phyloP scores from a whole-genome alignment of 352 stramenopile species.

The Globisporangium lucens region DNA sequence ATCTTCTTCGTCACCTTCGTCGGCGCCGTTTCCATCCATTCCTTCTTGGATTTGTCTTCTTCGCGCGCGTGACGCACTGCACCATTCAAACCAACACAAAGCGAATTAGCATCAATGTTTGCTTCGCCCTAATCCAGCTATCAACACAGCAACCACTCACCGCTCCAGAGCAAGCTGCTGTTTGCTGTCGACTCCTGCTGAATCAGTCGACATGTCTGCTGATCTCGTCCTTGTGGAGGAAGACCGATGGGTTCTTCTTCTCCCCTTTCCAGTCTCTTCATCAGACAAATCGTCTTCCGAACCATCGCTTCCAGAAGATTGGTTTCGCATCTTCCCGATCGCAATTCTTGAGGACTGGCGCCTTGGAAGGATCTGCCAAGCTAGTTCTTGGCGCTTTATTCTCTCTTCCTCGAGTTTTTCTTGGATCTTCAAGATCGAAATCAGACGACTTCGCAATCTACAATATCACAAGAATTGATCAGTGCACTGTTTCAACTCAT shows the following conservation, averaged over 20 bases:
- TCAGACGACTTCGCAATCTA: constrained; percentile 65
- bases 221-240: constrained; percentile 13
- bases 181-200: constrained; percentile 17
- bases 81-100: constrained; percentile 5
- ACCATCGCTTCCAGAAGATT: constrained; percentile 43
- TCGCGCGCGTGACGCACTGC: constrained; percentile 63
- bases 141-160: constrained; percentile 22
- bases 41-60: constrained; percentile 41
- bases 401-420: constrained; percentile 66
- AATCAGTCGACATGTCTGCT: constrained; percentile 4
- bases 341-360: constrained; percentile 82
- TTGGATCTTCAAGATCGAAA: constrained; percentile 76
- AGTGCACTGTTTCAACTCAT: neutral
- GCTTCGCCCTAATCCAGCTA: neutral
- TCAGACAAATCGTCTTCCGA: constrained; percentile 35
- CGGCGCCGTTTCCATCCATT: constrained; percentile 43
- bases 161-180: constrained; percentile 49
- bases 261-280: constrained; percentile 18
- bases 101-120: neutral
- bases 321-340: constrained; percentile 70
- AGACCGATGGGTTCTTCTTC: neutral
- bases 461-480: neutral
- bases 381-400: constrained; percentile 63
- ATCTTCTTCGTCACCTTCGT: constrained; percentile 32
- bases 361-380: constrained; percentile 75